phyloP scores from a whole-genome alignment of 495 filamentous ascomycete genomes.

The Penicillium arizonense region DNA sequence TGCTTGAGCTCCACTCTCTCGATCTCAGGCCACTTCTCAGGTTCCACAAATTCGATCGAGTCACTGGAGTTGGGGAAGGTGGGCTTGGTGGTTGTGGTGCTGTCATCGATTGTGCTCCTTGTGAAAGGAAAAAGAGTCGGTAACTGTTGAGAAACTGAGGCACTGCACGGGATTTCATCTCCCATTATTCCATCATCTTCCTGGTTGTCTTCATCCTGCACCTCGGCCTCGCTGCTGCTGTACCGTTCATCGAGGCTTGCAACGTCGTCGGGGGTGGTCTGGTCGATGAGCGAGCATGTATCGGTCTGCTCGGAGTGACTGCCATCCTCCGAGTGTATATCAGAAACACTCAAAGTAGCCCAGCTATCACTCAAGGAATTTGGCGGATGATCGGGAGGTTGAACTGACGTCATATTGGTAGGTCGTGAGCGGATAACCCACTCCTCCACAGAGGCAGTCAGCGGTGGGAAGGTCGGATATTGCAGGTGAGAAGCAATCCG shows the following conservation, averaged over 20 bases:
- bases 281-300: slow-evolving; percentile 44
- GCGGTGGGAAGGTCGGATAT: slow-evolving; percentile 45
- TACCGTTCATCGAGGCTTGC: slow-evolving; percentile 45
- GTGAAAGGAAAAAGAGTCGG: slow-evolving; percentile 37
- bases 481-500: slow-evolving; percentile 34
- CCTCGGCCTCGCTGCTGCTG: slow-evolving; percentile 39
- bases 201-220: slow-evolving; percentile 26
- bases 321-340: slow-evolving; percentile 46
- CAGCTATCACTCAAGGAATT: slow-evolving; percentile 47
- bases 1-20: slow-evolving; percentile 62
- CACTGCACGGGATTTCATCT: slow-evolving; percentile 28
- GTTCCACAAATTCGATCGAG: slow-evolving; percentile 62
- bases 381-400: slow-evolving; percentile 15
- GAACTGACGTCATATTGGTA: slow-evolving; percentile 41
- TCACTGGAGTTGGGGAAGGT: slow-evolving; percentile 33
- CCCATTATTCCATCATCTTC: slow-evolving; percentile 24
- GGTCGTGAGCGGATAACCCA: slow-evolving; percentile 47
- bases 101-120: slow-evolving; percentile 40
- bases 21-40: slow-evolving; percentile 46
- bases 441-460: slow-evolving; percentile 48
- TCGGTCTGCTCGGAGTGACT: slow-evolving; percentile 47
- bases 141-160: slow-evolving; percentile 41
- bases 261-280: slow-evolving; percentile 45
- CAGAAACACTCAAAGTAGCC: slow-evolving; percentile 46
- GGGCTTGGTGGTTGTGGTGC: slow-evolving; percentile 42